Evolutionary conservation across 805 yeast genomes (phyloP).

Genomic region (Phaffomyces antillensis): DNA sequence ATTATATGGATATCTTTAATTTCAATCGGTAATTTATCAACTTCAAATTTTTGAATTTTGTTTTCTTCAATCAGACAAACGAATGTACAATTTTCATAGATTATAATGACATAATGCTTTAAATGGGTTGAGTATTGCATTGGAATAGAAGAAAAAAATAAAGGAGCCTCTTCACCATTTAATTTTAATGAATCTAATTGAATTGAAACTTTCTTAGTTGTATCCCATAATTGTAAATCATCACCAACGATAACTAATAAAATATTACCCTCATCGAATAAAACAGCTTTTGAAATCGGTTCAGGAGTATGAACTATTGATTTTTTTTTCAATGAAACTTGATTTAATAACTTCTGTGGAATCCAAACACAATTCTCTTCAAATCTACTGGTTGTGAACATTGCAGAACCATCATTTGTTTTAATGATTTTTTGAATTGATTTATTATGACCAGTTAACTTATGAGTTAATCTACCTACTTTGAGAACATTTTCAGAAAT

Average conservation of each 20-base stretch:
- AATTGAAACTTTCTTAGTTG: constrained; percentile 27
- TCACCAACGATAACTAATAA: constrained; percentile 40
- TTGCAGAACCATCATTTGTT: constrained; percentile 57
- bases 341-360: constrained; percentile 30
- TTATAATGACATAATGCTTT: constrained; percentile 42
- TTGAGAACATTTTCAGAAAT: constrained; percentile 8
- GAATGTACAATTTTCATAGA: constrained; percentile 33
- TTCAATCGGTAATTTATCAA: constrained; percentile 33
- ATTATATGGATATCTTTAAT: constrained; percentile 35
- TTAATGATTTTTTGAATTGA: constrained; percentile 63
- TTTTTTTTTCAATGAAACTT: constrained; percentile 31
- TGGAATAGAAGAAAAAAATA: constrained; percentile 31
- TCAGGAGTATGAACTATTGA: constrained; percentile 37
- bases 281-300: constrained; percentile 41
- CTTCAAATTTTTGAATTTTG: constrained; percentile 24
- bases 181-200: constrained; percentile 10
- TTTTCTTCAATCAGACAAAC: constrained; percentile 34
- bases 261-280: constrained; percentile 40
- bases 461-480: constrained; percentile 34
- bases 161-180: constrained; percentile 12
- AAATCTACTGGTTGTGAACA: constrained; percentile 55
- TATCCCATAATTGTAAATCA: constrained; percentile 55
- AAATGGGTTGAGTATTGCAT: constrained; percentile 24
- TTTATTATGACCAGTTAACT: constrained; percentile 81
- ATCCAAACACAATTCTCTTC: constrained; percentile 58